phyloP scores from a whole-genome alignment of 495 filamentous ascomycete species.

The Recurvomyces mirabilis region DNA sequence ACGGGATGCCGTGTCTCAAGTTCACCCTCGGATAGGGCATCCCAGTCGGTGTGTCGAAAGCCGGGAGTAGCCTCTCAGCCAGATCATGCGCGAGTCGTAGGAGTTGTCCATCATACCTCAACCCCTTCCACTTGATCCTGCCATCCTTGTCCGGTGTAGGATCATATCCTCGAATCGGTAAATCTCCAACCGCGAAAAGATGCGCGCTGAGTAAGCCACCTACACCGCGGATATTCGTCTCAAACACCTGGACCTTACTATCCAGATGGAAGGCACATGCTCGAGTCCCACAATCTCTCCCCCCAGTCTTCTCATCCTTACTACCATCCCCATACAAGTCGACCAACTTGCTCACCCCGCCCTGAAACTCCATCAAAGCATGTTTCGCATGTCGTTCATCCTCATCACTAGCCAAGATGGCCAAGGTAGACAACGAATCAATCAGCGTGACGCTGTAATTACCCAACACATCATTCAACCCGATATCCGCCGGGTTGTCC shows the following conservation, averaged over 20 bases:
- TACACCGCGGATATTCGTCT: slow-evolving; percentile 88
- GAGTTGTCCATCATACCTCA: slow-evolving; percentile 84
- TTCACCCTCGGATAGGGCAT: slow-evolving; percentile 94
- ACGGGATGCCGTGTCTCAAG: slow-evolving; percentile 80
- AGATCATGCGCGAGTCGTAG: slow-evolving; percentile 77
- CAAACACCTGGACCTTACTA: slow-evolving; percentile 96
- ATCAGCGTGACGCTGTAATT: slow-evolving; percentile 95
- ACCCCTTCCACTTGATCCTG: slow-evolving; percentile 56
- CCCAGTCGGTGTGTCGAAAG: slow-evolving; percentile 80
- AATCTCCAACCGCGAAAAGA: slow-evolving; percentile 77
- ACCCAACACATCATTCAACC: slow-evolving; percentile 88
- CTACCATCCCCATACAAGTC: slow-evolving; percentile 78
- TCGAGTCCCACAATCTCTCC: slow-evolving; percentile 58
- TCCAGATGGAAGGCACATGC: slow-evolving; percentile 88
- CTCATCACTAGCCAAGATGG: slow-evolving; percentile 65
- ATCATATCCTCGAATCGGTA: slow-evolving; percentile 70
- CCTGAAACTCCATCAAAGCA: slow-evolving; percentile 64
- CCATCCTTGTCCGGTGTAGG: slow-evolving; percentile 31
- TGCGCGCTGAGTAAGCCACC: slow-evolving; percentile 88
- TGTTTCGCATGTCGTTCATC: slow-evolving; percentile 40
- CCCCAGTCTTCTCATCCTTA: slow-evolving; percentile 52
- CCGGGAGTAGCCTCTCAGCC: slow-evolving; percentile 70
- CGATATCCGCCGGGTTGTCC: slow-evolving; percentile 67
- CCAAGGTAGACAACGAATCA: slow-evolving; percentile 86
- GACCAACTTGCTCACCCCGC: slow-evolving; percentile 67